A percentile compares a stretch with the other conserved stretches of the same genome.
These are phyloP conservation scores for Plantago ovata DNA, from an alignment of 257 asterid genomes.

Conservation along the genomic window DNA sequence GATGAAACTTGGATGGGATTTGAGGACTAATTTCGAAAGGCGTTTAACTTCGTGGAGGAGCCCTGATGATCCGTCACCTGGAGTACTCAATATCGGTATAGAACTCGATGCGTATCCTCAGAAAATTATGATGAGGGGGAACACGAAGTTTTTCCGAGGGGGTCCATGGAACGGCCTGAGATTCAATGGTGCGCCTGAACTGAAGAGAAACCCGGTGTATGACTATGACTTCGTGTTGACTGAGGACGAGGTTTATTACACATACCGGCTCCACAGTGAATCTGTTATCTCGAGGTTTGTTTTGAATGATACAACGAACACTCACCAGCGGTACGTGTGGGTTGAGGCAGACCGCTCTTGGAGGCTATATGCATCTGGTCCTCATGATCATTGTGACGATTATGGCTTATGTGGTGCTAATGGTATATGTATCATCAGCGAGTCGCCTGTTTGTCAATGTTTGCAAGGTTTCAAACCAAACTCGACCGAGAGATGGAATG, in stretches of 20 bases:
- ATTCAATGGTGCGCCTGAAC: conserved; percentile 33
- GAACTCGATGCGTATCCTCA: conserved; percentile 36
- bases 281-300: conserved; percentile 30
- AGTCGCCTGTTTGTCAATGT: conserved; percentile 41
- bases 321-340: conserved; percentile 33
- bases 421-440: conserved; percentile 29
- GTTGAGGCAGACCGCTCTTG: conserved; percentile 28
- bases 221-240: conserved; percentile 19
- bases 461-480: conserved; percentile 38
- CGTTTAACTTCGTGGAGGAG: conserved; percentile 32
- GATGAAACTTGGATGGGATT: conserved; percentile 47
- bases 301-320: conserved; percentile 23
- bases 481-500: conserved; percentile 26
- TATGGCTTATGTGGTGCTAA: conserved; percentile 37
- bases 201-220: conserved; percentile 27
- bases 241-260: conserved; percentile 29
- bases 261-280: conserved; percentile 22
- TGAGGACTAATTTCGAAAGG: conserved; percentile 25
- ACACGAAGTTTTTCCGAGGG: conserved; percentile 24
- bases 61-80: conserved; percentile 36
- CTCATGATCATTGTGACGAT: conserved; percentile 36
- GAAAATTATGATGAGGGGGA: conserved; percentile 24
- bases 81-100: conserved; percentile 24
- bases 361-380: conserved; percentile 29
- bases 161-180: conserved; percentile 52